Percentiles rank a stretch among this genome's conserved stretches.
Conservation (phyloP, 352 stramenopile genomes). For the Sclerospora graminicola region DNA sequence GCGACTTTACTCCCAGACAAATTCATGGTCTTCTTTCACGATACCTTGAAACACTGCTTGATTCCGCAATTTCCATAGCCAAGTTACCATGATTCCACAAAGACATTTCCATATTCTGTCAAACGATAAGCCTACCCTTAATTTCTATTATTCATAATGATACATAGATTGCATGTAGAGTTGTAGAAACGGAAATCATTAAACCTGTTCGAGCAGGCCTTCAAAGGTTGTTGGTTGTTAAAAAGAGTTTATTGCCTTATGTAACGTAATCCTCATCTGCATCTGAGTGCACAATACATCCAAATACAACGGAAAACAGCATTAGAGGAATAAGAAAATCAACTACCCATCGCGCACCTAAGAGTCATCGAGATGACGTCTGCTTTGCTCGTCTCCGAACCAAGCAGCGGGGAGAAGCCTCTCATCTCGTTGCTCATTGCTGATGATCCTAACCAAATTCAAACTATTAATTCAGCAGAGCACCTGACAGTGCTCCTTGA, state of each 20-base stretch:
- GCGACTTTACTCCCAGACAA: too few species aligned
- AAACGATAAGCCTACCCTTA: too few species aligned
- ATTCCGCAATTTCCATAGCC: too few species aligned
- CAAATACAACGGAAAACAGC: conserved; percentile 10
- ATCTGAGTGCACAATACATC: conserved; percentile 6
- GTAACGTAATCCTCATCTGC: too few species aligned
- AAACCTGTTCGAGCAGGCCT: neutral
- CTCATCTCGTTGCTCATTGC: conserved; percentile 37
- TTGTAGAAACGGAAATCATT: too few species aligned
- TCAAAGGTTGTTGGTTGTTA: conserved; percentile 6
- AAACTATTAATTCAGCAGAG: conserved; percentile 76
- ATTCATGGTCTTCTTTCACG: too few species aligned
- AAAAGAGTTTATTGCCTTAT: conserved; percentile 23
- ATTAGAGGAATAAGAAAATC: conserved; percentile 8
- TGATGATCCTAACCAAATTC: conserved; percentile 63
- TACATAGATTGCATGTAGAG: too few species aligned
- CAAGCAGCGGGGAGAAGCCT: conserved; percentile 40
- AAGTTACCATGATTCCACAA: too few species aligned
- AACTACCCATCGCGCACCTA: conserved; percentile 67
- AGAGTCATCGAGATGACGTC: conserved; percentile 44
- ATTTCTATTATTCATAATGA: too few species aligned
- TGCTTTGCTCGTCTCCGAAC: conserved; percentile 20
- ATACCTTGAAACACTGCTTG: too few species aligned
- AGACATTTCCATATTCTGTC: too few species aligned
- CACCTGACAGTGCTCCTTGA: conserved; percentile 80